Evolutionary conservation across 805 yeast species (phyloP).

Genomic region (Ogataea minuta): DNA sequence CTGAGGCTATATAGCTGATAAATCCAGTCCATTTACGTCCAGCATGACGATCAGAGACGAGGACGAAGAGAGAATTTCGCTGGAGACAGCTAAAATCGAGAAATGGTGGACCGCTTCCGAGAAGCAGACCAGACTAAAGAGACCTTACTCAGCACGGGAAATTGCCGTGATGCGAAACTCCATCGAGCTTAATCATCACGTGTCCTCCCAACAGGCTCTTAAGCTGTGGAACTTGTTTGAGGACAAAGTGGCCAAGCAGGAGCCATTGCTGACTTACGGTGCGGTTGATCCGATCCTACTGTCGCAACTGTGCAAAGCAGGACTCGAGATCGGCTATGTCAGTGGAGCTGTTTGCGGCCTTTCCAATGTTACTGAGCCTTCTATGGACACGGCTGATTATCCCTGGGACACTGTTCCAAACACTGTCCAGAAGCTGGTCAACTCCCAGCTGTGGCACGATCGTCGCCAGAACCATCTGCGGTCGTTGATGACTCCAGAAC

Average conservation of each 20-base stretch:
- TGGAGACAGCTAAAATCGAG: conserved; percentile 34
- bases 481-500: conserved; percentile 17
- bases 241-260: conserved; percentile 38
- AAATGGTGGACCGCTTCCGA: conserved; percentile 48
- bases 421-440: conserved; percentile 59
- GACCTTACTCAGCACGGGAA: conserved; percentile 52
- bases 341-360: conserved; percentile 62
- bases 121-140: conserved; percentile 43
- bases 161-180: conserved; percentile 57
- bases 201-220: conserved; percentile 49
- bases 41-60: conserved; percentile 11
- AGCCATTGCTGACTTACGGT: conserved; percentile 58
- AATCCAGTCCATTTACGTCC: too few relatives aligned
- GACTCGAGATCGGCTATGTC: conserved; percentile 53
- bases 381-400: conserved; percentile 68
- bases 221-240: conserved; percentile 47
- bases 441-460: conserved; percentile 59
- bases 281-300: conserved; percentile 64
- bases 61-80: conserved; percentile 14
- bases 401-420: conserved; percentile 69
- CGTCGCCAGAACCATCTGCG: conserved; percentile 31
- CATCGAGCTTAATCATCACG: conserved; percentile 40
- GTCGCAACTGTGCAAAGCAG: conserved; percentile 49
- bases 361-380: conserved; percentile 61
- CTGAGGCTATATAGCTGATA: too few relatives aligned